Evolutionary conservation across 768 basidiomycete species (phyloP).

Genomic region (Lactarius psammicola): DNA sequence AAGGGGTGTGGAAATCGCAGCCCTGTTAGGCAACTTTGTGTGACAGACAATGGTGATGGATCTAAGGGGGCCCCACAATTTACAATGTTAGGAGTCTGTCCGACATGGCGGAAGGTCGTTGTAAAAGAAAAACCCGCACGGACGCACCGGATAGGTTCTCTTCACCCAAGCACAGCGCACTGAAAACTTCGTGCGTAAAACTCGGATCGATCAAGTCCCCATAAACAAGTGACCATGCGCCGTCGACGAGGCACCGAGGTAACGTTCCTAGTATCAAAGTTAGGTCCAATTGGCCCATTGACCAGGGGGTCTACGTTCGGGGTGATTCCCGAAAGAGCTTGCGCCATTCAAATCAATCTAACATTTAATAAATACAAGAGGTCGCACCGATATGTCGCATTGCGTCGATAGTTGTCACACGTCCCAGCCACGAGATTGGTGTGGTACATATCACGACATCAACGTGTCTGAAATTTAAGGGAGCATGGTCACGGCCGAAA

Average conservation of each 20-base stretch:
- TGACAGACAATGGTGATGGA: neutral
- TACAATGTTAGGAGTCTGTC: neutral
- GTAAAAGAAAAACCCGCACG: neutral
- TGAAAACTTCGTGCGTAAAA: neutral
- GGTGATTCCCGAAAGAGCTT: too few relatives aligned
- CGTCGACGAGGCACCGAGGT: neutral
- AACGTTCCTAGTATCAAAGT: neutral
- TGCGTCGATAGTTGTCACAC: neutral
- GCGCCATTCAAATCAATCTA: too few relatives aligned
- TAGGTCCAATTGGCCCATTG: neutral
- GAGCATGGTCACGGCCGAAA: too few relatives aligned
- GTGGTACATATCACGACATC: too few relatives aligned
- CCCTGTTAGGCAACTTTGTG: too few relatives aligned
- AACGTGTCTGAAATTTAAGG: too few relatives aligned
- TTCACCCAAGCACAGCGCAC: neutral
- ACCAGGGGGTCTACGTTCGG: neutral
- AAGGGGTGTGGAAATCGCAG: neutral
- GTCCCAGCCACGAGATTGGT: neutral
- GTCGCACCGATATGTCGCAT: too few relatives aligned
- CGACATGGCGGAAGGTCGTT: neutral
- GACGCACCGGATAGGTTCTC: neutral
- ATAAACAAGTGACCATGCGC: neutral
- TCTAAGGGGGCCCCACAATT: neutral
- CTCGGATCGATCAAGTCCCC: neutral
- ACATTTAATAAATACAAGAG: too few relatives aligned